phyloP scores from a whole-genome alignment of 805 yeast genomes.

The Yarrowia porcina region DNA sequence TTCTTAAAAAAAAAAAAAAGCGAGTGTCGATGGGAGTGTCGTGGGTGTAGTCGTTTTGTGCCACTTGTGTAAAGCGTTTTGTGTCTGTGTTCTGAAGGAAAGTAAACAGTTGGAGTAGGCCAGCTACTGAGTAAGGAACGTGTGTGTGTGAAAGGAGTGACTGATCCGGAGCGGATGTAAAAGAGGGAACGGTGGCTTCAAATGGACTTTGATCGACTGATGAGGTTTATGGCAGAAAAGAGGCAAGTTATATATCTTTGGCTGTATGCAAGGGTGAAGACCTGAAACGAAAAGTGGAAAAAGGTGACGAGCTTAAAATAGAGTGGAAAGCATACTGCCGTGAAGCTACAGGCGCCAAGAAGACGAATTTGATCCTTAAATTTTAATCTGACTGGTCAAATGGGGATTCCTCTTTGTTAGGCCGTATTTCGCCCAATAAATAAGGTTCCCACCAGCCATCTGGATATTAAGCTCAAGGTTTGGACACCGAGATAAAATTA shows the following conservation, averaged over 20 bases:
- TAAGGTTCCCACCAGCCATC: slow-evolving; percentile 1
- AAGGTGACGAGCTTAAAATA: neutral
- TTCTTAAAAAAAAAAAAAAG: no score
- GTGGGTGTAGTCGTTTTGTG: no score
- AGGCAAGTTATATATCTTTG: neutral
- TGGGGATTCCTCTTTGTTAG: neutral
- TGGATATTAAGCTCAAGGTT: neutral
- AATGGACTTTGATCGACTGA: slow-evolving; percentile 10
- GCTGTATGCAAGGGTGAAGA: slow-evolving; percentile 8
- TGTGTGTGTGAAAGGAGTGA: slow-evolving; percentile 3
- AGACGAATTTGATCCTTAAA: neutral
- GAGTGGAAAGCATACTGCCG: neutral
- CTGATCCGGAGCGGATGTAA: neutral
- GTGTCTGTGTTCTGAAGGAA: neutral
- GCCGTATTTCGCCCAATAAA: neutral
- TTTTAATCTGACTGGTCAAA: no score
- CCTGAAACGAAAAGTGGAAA: neutral
- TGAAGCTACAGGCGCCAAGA: neutral
- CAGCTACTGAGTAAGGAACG: slow-evolving; percentile 17
- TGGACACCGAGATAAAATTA: neutral
- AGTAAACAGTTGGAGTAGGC: slow-evolving; percentile 5
- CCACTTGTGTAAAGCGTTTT: no score
- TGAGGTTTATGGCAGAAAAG: slow-evolving; percentile 1
- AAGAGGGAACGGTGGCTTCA: neutral
- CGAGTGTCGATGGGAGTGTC: no score